These are phyloP conservation scores for Pichia sp. DNA, from an alignment of 1,139 yeast genomes.

Conservation along the genomic window DNA sequence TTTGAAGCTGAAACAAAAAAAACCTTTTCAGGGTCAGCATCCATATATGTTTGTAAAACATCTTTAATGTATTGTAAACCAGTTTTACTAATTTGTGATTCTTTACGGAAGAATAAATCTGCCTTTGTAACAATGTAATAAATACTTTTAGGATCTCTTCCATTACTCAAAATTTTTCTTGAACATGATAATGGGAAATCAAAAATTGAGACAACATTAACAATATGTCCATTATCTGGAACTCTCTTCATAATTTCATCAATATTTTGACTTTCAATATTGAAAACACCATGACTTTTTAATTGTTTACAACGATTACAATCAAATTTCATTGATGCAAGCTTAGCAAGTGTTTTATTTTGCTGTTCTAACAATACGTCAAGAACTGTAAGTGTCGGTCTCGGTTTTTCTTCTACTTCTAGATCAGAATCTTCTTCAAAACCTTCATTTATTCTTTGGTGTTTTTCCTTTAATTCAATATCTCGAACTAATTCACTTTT, in stretches of 20 bases:
- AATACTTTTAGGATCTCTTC: conserved; percentile 34
- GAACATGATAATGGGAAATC: conserved; percentile 66
- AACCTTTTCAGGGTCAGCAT: conserved; percentile 41
- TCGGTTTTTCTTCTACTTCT: background rate
- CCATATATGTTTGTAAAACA: conserved; percentile 36
- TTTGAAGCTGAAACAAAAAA: conserved; percentile 43
- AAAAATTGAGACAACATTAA: conserved; percentile 55
- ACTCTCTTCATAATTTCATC: conserved; percentile 36
- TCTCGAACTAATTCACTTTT: background rate
- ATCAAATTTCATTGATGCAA: conserved; percentile 1
- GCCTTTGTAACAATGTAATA: conserved; percentile 52
- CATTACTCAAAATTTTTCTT: conserved; percentile 32
- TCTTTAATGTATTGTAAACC: conserved; percentile 39
- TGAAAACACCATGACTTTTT: conserved; percentile 36
- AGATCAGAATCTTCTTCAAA: background rate
- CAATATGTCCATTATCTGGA: conserved; percentile 45
- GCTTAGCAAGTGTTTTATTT: conserved; percentile 1
- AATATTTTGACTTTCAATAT: conserved; percentile 34
- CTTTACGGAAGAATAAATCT: conserved; percentile 44
- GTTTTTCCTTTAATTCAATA: background rate
- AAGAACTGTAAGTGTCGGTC: background rate
- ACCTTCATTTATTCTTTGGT: background rate
- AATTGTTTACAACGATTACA: conserved; percentile 57
- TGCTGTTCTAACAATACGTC: conserved; percentile 3
- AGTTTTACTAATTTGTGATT: conserved; percentile 33